Percentiles rank a stretch among this genome's conserved stretches.
phyloP scores from a whole-genome alignment of 73 alveolate genomes.

The Loxodes magnus region DNA sequence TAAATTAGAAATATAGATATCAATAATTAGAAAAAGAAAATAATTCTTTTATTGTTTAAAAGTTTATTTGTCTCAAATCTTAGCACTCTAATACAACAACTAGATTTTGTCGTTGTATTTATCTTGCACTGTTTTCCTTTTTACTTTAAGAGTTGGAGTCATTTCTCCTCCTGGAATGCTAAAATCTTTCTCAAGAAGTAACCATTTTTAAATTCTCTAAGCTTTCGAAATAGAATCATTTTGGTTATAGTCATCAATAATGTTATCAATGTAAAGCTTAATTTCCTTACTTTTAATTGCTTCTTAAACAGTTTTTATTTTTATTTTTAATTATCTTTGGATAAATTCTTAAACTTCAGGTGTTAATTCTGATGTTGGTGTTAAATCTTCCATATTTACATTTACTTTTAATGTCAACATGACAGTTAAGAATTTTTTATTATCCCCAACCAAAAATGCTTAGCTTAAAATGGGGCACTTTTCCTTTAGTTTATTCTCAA shows the following conservation, averaged over 20 bases:
- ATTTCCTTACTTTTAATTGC: not conserved
- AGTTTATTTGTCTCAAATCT: not conserved
- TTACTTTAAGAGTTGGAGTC: conserved; percentile 78
- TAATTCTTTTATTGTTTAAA: not conserved
- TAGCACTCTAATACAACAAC: conserved; percentile 45
- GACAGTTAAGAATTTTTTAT: conserved; percentile 41
- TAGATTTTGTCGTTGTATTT: conserved; percentile 47
- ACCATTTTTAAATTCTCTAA: conserved; percentile 55
- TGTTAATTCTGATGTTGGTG: conserved; percentile 46
- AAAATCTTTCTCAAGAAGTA: conserved; percentile 48
- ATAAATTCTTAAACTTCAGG: conserved; percentile 43
- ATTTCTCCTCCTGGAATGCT: conserved; percentile 70
- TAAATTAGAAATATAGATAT: too few relatives aligned
- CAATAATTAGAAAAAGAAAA: too few relatives aligned
- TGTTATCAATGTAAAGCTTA: not conserved
- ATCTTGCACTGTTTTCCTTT: conserved; percentile 55
- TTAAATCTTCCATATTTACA: conserved; percentile 28
- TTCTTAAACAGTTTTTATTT: not conserved
- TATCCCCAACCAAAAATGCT: conserved; percentile 72
- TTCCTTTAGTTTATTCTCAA: conserved; percentile 68
- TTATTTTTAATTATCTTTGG: conserved; percentile 2
- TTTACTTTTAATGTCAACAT: conserved; percentile 43
- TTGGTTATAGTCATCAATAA: conserved; percentile 4
- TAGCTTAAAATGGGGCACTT: conserved; percentile 54
- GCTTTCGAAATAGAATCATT: conserved; percentile 29